phyloP scores from a whole-genome alignment of 768 basidiomycete species.

The Termitomyces sp. region DNA sequence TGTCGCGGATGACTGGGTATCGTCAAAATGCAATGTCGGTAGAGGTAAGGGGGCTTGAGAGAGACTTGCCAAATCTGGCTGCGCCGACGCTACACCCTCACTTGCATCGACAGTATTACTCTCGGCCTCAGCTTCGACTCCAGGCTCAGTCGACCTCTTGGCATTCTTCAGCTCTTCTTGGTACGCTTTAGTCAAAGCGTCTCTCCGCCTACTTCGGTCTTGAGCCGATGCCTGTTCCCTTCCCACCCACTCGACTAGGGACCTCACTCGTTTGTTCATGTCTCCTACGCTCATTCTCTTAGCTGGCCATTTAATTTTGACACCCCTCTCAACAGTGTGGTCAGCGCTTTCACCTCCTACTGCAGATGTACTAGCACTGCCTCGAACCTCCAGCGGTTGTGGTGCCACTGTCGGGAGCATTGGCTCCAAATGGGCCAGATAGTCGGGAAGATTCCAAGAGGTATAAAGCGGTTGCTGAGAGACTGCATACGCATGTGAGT shows the following conservation, averaged over 20 bases:
- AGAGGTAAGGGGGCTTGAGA: background rate
- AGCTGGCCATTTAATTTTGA: slow-evolving; percentile 89
- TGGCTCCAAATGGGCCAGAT: slow-evolving; percentile 79
- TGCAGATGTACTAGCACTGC: slow-evolving; percentile 21
- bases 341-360: slow-evolving; percentile 48
- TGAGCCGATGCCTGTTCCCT: slow-evolving; percentile 74
- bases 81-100: slow-evolving; percentile 1
- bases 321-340: slow-evolving; percentile 64
- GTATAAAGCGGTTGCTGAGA: slow-evolving; percentile 76
- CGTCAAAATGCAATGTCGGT: slow-evolving; percentile 6
- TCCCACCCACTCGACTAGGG: slow-evolving; percentile 91
- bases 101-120: slow-evolving; percentile 14
- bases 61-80: background rate
- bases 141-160: background rate
- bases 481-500: slow-evolving; percentile 74
- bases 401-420: slow-evolving; percentile 77
- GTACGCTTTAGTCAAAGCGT: slow-evolving; percentile 58
- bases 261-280: slow-evolving; percentile 92
- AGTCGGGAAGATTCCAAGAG: slow-evolving; percentile 91
- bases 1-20: slow-evolving; percentile 29
- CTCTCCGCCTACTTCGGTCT: slow-evolving; percentile 63
- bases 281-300: slow-evolving; percentile 95
- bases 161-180: slow-evolving; percentile 20
- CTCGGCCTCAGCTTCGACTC: slow-evolving; percentile 10
- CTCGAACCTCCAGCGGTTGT: slow-evolving; percentile 66